Percentiles rank a stretch among this genome's conserved stretches.
Evolutionary conservation across 108 stramenopile genomes (phyloP).

Genomic region (Aurantiochytrium sp.): DNA sequence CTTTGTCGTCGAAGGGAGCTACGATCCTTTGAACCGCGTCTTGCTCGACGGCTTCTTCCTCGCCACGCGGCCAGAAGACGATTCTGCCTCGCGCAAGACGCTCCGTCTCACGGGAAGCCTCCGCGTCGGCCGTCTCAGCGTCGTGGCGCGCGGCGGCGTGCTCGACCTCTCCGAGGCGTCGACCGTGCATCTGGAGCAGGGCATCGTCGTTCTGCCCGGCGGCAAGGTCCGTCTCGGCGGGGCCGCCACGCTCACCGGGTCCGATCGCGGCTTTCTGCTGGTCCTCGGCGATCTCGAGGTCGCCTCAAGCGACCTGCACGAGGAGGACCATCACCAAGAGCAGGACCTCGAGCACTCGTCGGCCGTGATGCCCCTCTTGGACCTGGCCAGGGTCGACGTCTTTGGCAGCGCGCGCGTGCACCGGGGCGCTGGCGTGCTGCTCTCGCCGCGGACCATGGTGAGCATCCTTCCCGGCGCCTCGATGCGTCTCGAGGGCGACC

Average conservation of each 20-base stretch:
- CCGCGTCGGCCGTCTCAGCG: not conserved
- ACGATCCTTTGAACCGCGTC: not conserved
- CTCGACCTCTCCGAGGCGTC: not conserved
- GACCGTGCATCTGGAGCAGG: not conserved
- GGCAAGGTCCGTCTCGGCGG: not conserved
- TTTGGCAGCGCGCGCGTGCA: not conserved
- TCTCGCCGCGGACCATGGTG: not conserved
- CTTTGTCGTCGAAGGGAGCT: not conserved
- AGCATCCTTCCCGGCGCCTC: not conserved
- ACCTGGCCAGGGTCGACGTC: not conserved
- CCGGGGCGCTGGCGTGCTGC: not conserved
- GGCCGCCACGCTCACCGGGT: not conserved
- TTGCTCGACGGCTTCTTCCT: constrained; percentile 3
- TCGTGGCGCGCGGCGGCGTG: not conserved
- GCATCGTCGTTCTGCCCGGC: constrained; percentile 7
- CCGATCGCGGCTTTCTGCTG: not conserved
- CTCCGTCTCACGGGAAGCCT: not conserved
- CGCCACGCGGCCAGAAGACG: not conserved
- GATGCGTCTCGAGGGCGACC: not conserved
- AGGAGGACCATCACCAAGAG: not conserved
- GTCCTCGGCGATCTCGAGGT: not conserved
- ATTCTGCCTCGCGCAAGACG: not conserved
- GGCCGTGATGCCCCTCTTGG: not conserved
- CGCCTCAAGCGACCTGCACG: not conserved
- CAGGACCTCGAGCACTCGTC: constrained; percentile 17